Evolutionary conservation across 352 stramenopile species (phyloP).

Genomic region (Phytophthora agathidicida): DNA sequence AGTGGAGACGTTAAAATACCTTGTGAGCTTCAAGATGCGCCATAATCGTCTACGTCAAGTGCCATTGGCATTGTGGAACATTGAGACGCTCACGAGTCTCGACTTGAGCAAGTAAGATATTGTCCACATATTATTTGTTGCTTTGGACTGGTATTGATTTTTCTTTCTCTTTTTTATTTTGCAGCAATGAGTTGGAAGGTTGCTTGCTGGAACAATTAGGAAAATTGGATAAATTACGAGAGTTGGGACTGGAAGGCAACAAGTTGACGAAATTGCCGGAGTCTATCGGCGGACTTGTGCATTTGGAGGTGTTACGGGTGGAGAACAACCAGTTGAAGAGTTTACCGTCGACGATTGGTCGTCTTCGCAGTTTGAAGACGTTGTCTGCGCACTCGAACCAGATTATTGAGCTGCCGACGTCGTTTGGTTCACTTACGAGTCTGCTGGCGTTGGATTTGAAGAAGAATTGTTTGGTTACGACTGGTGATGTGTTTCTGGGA

Average conservation of each 20-base stretch:
- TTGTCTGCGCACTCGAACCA: conserved; percentile 71
- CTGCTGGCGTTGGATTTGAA: conserved; percentile 73
- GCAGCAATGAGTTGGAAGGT: conserved; percentile 68
- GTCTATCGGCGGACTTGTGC: conserved; percentile 41
- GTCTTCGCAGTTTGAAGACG: conserved; percentile 53
- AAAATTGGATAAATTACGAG: conserved; percentile 58
- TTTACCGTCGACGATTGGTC: conserved; percentile 61
- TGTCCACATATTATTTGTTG: background rate
- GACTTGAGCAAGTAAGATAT: conserved; percentile 79
- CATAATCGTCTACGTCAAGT: conserved; percentile 68
- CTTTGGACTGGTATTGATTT: background rate
- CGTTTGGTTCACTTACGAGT: conserved; percentile 47
- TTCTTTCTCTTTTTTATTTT: conserved; percentile 10
- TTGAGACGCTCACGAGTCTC: conserved; percentile 64
- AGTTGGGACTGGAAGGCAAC: conserved; percentile 71
- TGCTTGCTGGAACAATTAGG: conserved; percentile 54
- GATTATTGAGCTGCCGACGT: conserved; percentile 53
- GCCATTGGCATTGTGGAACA: conserved; percentile 58
- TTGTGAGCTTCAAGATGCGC: conserved; percentile 74
- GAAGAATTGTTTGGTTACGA: conserved; percentile 65
- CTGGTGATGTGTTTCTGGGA: conserved; percentile 35
- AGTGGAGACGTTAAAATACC: conserved; percentile 52
- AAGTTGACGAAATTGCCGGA: conserved; percentile 65
- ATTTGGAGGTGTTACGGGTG: conserved; percentile 66
- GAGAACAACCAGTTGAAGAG: conserved; percentile 64